phyloP scores from a whole-genome alignment of 2,329 filamentous ascomycete genomes.

The Penicillium sp. region DNA sequence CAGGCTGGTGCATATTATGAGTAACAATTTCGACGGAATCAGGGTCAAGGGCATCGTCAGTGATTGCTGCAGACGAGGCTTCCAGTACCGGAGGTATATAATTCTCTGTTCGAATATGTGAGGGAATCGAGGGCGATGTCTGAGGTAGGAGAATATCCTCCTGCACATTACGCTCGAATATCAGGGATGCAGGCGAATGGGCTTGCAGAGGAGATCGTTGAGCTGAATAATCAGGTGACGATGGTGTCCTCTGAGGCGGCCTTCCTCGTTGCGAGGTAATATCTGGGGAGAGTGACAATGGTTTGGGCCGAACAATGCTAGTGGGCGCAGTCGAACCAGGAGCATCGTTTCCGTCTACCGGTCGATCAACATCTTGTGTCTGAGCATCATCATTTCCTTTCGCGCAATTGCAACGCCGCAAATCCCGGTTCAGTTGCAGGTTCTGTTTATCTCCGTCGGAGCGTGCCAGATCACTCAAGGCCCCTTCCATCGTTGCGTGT shows the following conservation, averaged over 20 bases:
- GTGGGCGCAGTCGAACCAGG: neutral
- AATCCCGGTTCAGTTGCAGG: neutral
- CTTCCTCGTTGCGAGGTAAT: conserved; percentile 6
- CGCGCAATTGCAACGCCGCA: conserved; percentile 1
- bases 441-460: neutral
- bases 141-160: conserved; percentile 71
- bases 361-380: neutral
- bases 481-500: conserved; percentile 1
- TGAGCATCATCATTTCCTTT: neutral
- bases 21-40: conserved; percentile 93
- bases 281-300: conserved; percentile 8
- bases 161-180: conserved; percentile 95
- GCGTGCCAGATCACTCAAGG: neutral
- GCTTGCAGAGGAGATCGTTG: conserved; percentile 59
- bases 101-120: conserved; percentile 93
- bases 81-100: conserved; percentile 90
- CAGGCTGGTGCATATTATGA: conserved; percentile 81
- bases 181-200: conserved; percentile 77
- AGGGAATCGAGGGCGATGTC: conserved; percentile 83
- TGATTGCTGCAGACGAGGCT: conserved; percentile 90
- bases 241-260: neutral
- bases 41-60: conserved; percentile 76
- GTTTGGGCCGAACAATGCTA: conserved; percentile 7
- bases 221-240: conserved; percentile 6
- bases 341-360: neutral